Evolutionary conservation across 257 asterid genomes (phyloP), one percentile per base, ranked within the genome.

Genomic region (Nicotiana sylvestris): DNA sequence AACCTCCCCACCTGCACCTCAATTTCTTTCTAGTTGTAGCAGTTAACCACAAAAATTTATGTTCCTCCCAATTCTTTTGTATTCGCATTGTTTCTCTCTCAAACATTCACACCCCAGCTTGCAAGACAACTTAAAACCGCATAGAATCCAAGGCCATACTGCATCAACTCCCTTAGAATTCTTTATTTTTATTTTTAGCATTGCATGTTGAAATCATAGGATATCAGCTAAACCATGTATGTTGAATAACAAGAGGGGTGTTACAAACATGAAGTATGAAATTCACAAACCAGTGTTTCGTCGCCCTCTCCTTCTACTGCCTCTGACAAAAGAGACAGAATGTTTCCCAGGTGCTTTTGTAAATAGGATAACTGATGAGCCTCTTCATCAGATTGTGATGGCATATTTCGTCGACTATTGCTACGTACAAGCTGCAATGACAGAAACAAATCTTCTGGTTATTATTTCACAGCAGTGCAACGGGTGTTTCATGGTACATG

Each of bases 311-410:
- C 96, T 85, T 92, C 97, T 4, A 86, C 86, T 16, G 93, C 51
- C 84, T 95, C 94, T 9, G 97, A 92, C 89, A 95, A 85, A 86
- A 95, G 99, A 72, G 97, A 91, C 16, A 95, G 86, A 87, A 93
- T 91, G 88, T 92, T 92, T 74, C 93, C 91, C 3, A 92, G 76
- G 90, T 95, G 99, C 85, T 92, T 93, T 81, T 95, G 98, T 90
- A 95, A 88, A 89, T 95, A 95, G 78, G 97, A 95, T 53, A 95
- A 89, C 91, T 95, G 99, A 81, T 95, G 99, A 30, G 98, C 98
- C 89, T 95, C 97, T 83, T 93, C 99, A 62, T 95, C 99, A 35
- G 90, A 92, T 87, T 91, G 97, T 21, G 99, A 95, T 76, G 99
- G 99, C 92, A 95, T 90, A 87, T 90, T 93, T 82, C 90, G 88